Conservation (phyloP, 441 rosid species). For the Gossypium schwendimanii region DNA sequence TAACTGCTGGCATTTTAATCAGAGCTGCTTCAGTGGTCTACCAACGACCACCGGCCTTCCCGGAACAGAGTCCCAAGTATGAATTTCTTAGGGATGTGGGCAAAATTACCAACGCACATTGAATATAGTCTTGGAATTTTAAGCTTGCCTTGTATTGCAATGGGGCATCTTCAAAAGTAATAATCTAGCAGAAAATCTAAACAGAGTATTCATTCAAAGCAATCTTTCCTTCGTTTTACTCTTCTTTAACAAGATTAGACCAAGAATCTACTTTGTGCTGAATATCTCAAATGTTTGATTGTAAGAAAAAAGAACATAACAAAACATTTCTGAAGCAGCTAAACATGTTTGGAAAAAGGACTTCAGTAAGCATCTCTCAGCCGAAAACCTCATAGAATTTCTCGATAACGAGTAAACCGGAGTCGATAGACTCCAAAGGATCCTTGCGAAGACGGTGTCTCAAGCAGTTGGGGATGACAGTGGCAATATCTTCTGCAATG, state of each 20-base stretch:
- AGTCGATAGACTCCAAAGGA: slow-evolving; percentile 89
- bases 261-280: not conserved
- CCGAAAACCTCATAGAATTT: slow-evolving; percentile 81
- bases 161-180: not conserved
- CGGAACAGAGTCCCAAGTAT: slow-evolving; percentile 67
- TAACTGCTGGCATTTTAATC: slow-evolving; percentile 85
- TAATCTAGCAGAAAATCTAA: not conserved
- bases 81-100: slow-evolving; percentile 41
- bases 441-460: slow-evolving; percentile 95
- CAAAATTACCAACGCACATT: slow-evolving; percentile 34
- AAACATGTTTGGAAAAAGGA: not conserved
- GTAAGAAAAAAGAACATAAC: not conserved
- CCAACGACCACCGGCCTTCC: slow-evolving; percentile 58
- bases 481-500: slow-evolving; percentile 73
- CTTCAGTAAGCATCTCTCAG: slow-evolving; percentile 21
- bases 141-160: slow-evolving; percentile 7
- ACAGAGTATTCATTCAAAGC: slow-evolving; percentile 3
- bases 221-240: slow-evolving; percentile 13
- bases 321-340: slow-evolving; percentile 4
- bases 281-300: slow-evolving; percentile 6
- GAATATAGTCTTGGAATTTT: not conserved
- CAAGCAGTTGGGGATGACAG: slow-evolving; percentile 85
- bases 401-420: slow-evolving; percentile 74
- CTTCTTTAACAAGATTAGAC: slow-evolving; percentile 7
- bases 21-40: slow-evolving; percentile 78